A percentile compares a stretch with the other conserved stretches of the same genome.
These are phyloP conservation scores for Tarenaya hassleriana DNA, from an alignment of 345 rosid genomes.

Conservation along the genomic window DNA sequence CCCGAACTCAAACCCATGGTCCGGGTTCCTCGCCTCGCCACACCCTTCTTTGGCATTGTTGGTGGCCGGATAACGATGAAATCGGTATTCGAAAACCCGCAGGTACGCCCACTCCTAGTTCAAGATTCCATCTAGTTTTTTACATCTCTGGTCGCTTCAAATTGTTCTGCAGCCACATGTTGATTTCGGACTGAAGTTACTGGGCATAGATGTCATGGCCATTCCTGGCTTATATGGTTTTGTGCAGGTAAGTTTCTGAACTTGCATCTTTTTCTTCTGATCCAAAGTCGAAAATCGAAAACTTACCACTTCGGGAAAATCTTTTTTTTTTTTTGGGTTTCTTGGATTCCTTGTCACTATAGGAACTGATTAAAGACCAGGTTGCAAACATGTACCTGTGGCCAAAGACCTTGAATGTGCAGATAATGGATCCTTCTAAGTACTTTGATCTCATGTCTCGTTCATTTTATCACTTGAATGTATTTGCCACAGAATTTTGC, in stretches of 20 bases:
- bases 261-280: conserved; percentile 2
- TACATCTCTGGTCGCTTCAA: no score
- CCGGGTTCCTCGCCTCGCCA: no score
- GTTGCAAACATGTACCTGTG: conserved; percentile 92
- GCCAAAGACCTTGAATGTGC: conserved; percentile 85
- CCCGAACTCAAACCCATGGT: no score
- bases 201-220: conserved; percentile 92
- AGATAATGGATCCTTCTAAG: conserved; percentile 77
- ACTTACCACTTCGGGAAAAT: not conserved
- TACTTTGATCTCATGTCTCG: conserved; percentile 18
- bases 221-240: conserved; percentile 81
- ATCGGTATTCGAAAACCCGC: no score
- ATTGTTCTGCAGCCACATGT: conserved; percentile 70
- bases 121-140: not conserved
- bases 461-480: not conserved
- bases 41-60: no score
- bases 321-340: not conserved
- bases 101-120: no score
- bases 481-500: not conserved
- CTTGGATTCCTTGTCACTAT: conserved; percentile 16
- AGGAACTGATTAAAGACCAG: conserved; percentile 93
- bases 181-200: conserved; percentile 84
- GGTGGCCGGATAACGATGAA: no score
- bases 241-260: conserved; percentile 52
- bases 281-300: not conserved